Base-by-base conservation (phyloP, 306 rosid species). In the Prunus salicina region DNA sequence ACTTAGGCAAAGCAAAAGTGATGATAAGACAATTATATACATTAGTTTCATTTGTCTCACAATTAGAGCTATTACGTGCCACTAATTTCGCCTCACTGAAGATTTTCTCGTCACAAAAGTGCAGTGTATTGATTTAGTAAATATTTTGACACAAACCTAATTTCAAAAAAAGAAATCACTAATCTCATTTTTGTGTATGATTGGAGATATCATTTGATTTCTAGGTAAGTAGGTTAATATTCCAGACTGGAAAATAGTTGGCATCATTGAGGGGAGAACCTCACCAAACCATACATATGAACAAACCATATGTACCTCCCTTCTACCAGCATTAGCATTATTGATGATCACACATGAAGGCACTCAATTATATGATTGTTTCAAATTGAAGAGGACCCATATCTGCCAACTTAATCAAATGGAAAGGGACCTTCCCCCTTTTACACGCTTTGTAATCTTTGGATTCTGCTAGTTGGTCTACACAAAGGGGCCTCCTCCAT, bases 351-450 rank as follows among this genome's bases (percentile, higher is more conserved):
- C 41, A 72, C 55, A 41, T 10, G 9, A 56, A 8, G 66, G 43
- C 28, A 25, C 66, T 56, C 16, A 8, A 5, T 72, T 60, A 24
- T 57, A 57, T 41, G 73, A 78, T 76, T 71, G 46, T 76, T 57
- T 81, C 75, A 79, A 76, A 53, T 34, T 30, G 8, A 71, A 57
- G 46, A 73, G 72, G 78, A 64, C 64, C 77, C 80, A 13, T 76
- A 64, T 64, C 74, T 64, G 69, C 84, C 77, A 75, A 75, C 74
- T 12, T 55, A 56, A 81, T 66, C 41, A 81, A 69, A 71, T 30
- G 28, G 10, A 72, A 56, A 14, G 47, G 20, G 14, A 16, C 16
- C 47, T 56, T 7, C 66, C 67, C 43, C 58, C 46, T 27, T 49
- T 72, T 22, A 55, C 71, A 27, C 34, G 28, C 67, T 67, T 6